Percentiles rank a stretch among this genome's conserved stretches.
phyloP scores from a whole-genome alignment of 345 rosid genomes.

The Salix udensis region DNA sequence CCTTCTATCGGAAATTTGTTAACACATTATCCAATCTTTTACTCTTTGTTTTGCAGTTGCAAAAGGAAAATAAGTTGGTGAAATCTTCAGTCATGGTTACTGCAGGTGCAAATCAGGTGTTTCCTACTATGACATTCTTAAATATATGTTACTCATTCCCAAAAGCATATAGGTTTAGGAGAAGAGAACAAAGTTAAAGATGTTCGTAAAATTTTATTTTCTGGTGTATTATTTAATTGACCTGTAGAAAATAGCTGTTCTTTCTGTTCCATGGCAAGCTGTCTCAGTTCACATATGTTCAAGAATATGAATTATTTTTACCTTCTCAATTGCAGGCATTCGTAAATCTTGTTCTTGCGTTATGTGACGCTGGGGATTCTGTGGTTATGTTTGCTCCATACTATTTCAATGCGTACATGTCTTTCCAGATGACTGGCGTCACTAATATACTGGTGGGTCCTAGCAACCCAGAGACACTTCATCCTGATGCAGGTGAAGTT shows the following conservation, averaged over 20 bases:
- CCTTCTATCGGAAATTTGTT: not conserved
- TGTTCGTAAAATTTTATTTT: not conserved
- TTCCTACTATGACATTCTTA: not conserved
- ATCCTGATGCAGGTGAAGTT: constrained; percentile 81
- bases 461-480: constrained; percentile 56
- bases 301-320: constrained; percentile 4
- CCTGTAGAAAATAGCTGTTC: not conserved
- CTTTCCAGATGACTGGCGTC: constrained; percentile 97
- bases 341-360: constrained; percentile 75
- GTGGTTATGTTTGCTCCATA: constrained; percentile 96
- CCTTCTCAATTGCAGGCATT: constrained; percentile 62
- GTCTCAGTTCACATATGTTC: not conserved
- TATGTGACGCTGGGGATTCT: constrained; percentile 85
- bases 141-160: constrained; percentile 7
- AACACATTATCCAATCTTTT: not conserved
- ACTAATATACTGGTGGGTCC: constrained; percentile 86
- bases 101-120: constrained; percentile 96
- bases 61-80: constrained; percentile 59
- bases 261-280: constrained; percentile 9
- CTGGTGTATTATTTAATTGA: not conserved
- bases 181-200: not conserved
- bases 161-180: not conserved
- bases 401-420: constrained; percentile 95
- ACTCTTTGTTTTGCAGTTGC: constrained; percentile 47
- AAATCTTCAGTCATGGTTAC: constrained; percentile 90